phyloP scores from a whole-genome alignment of 148 eudicot genomes.

The Chenopodium berlandieri region DNA sequence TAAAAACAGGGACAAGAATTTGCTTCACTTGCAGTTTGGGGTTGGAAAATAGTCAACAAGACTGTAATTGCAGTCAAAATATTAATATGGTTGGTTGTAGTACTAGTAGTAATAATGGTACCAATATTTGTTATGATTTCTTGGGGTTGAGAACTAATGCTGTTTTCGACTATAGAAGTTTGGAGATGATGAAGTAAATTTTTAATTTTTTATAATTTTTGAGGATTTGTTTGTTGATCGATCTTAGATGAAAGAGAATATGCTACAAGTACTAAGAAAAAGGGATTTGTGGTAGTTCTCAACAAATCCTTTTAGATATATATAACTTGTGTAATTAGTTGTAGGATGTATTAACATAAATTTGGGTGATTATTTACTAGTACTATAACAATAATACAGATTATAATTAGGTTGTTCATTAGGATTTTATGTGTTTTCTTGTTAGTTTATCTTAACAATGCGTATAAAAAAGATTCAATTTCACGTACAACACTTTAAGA shows the following conservation, averaged over 20 bases:
- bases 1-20: slow-evolving; percentile 36
- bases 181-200: slow-evolving; percentile 72
- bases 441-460: too few relatives aligned
- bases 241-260: neutral
- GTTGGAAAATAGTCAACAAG: slow-evolving; percentile 49
- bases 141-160: slow-evolving; percentile 60
- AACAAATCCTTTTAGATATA: slow-evolving; percentile 20
- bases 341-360: slow-evolving; percentile 14
- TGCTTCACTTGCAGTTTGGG: slow-evolving; percentile 78
- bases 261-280: neutral
- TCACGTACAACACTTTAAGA: too few relatives aligned
- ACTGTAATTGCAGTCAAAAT: slow-evolving; percentile 49
- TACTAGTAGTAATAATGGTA: slow-evolving; percentile 33
- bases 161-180: slow-evolving; percentile 66
- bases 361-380: slow-evolving; percentile 12
- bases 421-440: slow-evolving; percentile 5
- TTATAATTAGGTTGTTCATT: slow-evolving; percentile 21
- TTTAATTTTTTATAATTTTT: neutral
- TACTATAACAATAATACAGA: slow-evolving; percentile 9
- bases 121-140: slow-evolving; percentile 57
- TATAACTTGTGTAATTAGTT: slow-evolving; percentile 20
- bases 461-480: too few relatives aligned
- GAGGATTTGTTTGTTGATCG: neutral
- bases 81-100: slow-evolving; percentile 19
- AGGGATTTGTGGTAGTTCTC: slow-evolving; percentile 16